Conservation (phyloP, 345 rosid species). For the Pugionium cornutum region DNA sequence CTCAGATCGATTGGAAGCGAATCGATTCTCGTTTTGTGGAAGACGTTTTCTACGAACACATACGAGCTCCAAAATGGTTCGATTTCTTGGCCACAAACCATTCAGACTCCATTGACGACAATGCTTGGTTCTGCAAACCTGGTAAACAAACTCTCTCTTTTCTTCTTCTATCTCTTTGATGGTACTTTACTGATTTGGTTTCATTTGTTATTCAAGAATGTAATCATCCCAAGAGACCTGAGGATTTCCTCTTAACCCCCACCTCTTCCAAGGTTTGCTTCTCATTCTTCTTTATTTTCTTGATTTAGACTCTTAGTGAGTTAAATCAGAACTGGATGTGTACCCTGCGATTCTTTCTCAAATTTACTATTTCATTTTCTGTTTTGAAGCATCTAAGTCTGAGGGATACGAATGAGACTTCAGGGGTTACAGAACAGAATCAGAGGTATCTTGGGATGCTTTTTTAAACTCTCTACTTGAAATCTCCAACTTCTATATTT, state of each 20-base stretch:
- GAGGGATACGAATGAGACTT: slow-evolving; percentile 10
- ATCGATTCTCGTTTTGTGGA: slow-evolving; percentile 69
- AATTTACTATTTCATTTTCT: not conserved
- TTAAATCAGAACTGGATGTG: too few relatives aligned
- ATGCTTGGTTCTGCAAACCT: slow-evolving; percentile 86
- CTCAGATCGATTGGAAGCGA: slow-evolving; percentile 88
- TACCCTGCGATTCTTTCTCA: not conserved
- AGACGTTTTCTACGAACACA: slow-evolving; percentile 73
- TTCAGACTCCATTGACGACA: slow-evolving; percentile 44
- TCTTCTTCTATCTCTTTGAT: not conserved
- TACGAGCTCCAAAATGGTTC: slow-evolving; percentile 85
- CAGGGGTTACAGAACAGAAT: slow-evolving; percentile 17
- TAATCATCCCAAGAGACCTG: slow-evolving; percentile 76
- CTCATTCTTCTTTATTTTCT: slow-evolving; percentile 18
- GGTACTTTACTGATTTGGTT: not conserved
- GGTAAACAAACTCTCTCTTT: slow-evolving; percentile 41
- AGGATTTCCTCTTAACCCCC: slow-evolving; percentile 67
- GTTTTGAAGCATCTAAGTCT: slow-evolving; percentile 25
- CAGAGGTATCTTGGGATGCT: slow-evolving; percentile 25
- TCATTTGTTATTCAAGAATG: slow-evolving; percentile 50
- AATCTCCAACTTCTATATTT: not conserved
- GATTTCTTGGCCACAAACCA: slow-evolving; percentile 58
- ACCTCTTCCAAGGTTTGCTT: slow-evolving; percentile 38
- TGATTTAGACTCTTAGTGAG: not conserved
- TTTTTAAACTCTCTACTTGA: not conserved